Conservation (phyloP, 257 asterid genomes). For the Solanum dulcamara region DNA sequence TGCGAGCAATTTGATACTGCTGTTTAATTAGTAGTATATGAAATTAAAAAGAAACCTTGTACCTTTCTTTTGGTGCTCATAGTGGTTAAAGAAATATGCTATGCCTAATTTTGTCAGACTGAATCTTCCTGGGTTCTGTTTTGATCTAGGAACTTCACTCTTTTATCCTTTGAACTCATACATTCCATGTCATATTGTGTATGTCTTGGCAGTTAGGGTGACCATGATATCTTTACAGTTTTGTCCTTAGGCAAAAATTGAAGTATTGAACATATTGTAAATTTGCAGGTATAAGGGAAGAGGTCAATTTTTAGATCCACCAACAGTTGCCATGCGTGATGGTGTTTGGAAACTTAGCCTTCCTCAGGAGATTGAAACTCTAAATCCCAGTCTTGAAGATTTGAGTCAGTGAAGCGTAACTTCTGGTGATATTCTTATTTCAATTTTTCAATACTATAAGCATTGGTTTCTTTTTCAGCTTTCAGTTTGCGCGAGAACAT, state of each 20-base stretch:
- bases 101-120: neutral
- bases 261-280: slow-evolving; percentile 4
- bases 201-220: neutral
- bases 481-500: slow-evolving; percentile 61
- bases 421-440: neutral
- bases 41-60: neutral
- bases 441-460: neutral
- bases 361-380: slow-evolving; percentile 49
- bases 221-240: neutral
- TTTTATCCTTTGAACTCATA: neutral
- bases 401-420: slow-evolving; percentile 37
- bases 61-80: neutral
- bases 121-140: neutral
- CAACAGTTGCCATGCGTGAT: slow-evolving; percentile 54
- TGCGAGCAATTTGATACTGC: neutral
- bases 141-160: neutral
- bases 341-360: slow-evolving; percentile 69
- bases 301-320: slow-evolving; percentile 88
- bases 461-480: slow-evolving; percentile 33
- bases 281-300: slow-evolving; percentile 75
- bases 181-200: neutral
- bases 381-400: slow-evolving; percentile 22
- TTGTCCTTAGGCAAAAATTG: neutral
- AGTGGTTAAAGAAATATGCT: neutral
- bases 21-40: neutral